These are phyloP conservation scores for Phytophthora meadii DNA, from an alignment of 352 stramenopile species.

Conservation along the genomic window DNA sequence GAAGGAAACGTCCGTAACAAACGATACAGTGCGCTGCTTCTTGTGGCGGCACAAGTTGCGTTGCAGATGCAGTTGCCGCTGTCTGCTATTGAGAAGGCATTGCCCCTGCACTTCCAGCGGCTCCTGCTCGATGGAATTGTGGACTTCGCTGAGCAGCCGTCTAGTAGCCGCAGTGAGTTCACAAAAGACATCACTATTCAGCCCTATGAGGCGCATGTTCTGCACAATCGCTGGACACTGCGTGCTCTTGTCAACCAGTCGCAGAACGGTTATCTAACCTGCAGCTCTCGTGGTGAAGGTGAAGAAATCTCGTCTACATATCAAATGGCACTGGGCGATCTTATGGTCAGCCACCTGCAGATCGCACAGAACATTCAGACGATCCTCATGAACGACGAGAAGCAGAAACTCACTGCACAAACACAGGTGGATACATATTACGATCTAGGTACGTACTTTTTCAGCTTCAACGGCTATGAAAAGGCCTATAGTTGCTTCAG, in stretches of 20 bases:
- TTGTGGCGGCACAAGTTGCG: slow-evolving; percentile 79
- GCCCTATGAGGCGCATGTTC: slow-evolving; percentile 58
- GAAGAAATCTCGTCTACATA: slow-evolving; percentile 73
- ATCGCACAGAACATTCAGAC: slow-evolving; percentile 71
- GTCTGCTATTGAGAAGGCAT: slow-evolving; percentile 54
- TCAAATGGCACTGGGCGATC: slow-evolving; percentile 71
- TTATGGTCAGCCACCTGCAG: slow-evolving; percentile 61
- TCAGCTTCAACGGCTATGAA: slow-evolving; percentile 78
- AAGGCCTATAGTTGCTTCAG: slow-evolving; percentile 83
- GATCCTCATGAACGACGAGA: slow-evolving; percentile 55
- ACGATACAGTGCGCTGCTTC: slow-evolving; percentile 70
- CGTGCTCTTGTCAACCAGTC: slow-evolving; percentile 73
- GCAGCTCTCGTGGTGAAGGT: slow-evolving; percentile 65
- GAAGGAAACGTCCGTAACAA: slow-evolving; percentile 81
- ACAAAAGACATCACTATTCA: slow-evolving; percentile 42
- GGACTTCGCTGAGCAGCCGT: slow-evolving; percentile 64
- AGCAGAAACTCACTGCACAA: slow-evolving; percentile 46
- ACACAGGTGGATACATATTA: slow-evolving; percentile 69
- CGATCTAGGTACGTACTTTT: slow-evolving; percentile 78
- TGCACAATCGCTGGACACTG: slow-evolving; percentile 83
- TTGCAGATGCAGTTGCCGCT: slow-evolving; percentile 78
- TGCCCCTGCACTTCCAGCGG: slow-evolving; percentile 84
- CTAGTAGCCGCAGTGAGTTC: slow-evolving; percentile 39
- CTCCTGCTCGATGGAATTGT: slow-evolving; percentile 84
- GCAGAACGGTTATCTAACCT: slow-evolving; percentile 76